phyloP scores from a whole-genome alignment of 257 asterid genomes.

The Solanum sitiens region DNA sequence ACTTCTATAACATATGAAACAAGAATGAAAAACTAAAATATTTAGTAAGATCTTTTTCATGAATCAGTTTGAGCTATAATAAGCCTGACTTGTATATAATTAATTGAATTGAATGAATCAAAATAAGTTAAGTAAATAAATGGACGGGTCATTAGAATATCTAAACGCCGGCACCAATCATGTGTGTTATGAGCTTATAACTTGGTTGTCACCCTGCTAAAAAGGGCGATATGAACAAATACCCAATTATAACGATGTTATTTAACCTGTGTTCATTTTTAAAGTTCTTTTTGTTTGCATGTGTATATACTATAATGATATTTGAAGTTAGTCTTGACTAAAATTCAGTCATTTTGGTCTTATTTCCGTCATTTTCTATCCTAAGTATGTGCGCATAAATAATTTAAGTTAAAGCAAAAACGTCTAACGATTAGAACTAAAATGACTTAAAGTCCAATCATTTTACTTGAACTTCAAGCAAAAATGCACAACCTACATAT shows the following conservation, averaged over 20 bases:
- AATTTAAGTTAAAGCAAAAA: background rate
- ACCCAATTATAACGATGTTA: background rate
- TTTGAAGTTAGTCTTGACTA: background rate
- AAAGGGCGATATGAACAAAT: background rate
- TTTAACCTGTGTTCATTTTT: background rate
- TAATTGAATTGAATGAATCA: background rate
- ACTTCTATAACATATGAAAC: background rate
- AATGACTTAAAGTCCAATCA: background rate
- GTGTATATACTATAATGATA: background rate
- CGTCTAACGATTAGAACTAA: background rate
- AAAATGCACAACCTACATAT: background rate
- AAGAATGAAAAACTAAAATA: background rate
- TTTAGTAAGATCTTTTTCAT: background rate
- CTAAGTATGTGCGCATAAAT: background rate
- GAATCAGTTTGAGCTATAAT: background rate
- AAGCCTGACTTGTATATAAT: background rate
- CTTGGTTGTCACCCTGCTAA: background rate
- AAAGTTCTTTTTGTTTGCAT: background rate
- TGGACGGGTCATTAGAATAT: background rate
- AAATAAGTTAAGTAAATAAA: background rate
- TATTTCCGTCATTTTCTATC: background rate
- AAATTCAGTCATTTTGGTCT: background rate
- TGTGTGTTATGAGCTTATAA: background rate
- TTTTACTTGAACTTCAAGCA: background rate
- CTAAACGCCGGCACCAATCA: background rate